Percentiles rank a stretch among this genome's conserved stretches.
Conservation (phyloP, 2,329 filamentous ascomycete species). For the Fusarium solani-melongenae region DNA sequence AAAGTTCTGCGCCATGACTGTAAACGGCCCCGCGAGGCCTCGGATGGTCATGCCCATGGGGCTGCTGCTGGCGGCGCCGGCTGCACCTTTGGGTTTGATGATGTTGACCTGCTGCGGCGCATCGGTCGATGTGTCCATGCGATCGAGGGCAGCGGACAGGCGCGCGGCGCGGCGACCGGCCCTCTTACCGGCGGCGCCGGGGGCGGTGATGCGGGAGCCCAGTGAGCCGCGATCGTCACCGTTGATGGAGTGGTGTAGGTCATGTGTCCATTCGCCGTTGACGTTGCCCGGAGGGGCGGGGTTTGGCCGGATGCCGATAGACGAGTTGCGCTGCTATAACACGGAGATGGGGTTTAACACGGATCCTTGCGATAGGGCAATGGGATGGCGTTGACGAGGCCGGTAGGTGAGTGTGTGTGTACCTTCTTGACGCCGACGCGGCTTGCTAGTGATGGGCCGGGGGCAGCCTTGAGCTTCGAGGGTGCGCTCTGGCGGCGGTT, state of each 20-base stretch:
- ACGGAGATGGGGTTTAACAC: conserved; percentile 18
- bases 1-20: conserved; percentile 83
- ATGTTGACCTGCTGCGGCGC: conserved; percentile 52
- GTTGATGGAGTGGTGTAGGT: conserved; percentile 66
- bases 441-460: conserved; percentile 72
- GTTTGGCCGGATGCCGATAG: conserved; percentile 32
- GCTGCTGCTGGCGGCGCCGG: conserved; percentile 15
- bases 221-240: conserved; percentile 53
- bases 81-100: conserved; percentile 25
- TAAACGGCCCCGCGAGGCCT: conserved; percentile 78
- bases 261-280: conserved; percentile 77
- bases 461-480: conserved; percentile 56
- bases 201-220: conserved; percentile 58
- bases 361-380: conserved; percentile 7
- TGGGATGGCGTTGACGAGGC: background rate
- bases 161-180: conserved; percentile 46
- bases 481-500: conserved; percentile 70
- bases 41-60: conserved; percentile 73
- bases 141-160: conserved; percentile 59
- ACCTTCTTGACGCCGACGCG: conserved; percentile 81
- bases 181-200: conserved; percentile 44
- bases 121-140: conserved; percentile 50
- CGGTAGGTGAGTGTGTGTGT: conserved; percentile 47
- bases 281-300: conserved; percentile 62
- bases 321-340: conserved; percentile 38